Conservation (phyloP, 352 stramenopile genomes). For the Aphanomyces stellatus region DNA sequence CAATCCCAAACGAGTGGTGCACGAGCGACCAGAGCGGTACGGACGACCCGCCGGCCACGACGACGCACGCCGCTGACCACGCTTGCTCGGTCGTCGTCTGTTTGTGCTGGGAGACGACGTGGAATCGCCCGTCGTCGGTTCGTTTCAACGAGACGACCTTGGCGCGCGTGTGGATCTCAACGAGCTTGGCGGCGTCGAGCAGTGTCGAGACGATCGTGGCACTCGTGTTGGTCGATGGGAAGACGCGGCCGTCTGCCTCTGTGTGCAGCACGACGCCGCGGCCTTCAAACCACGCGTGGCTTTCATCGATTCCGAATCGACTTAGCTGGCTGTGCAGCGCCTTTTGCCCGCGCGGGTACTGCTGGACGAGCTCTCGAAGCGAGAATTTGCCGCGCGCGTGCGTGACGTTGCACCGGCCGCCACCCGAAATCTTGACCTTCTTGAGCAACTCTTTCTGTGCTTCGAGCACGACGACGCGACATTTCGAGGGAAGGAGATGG, state of each 20-base stretch:
- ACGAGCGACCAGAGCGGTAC: conserved; percentile 38
- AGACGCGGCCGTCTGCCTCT: conserved; percentile 78
- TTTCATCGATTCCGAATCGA: conserved; percentile 42
- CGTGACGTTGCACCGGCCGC: conserved; percentile 39
- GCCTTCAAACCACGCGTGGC: conserved; percentile 40
- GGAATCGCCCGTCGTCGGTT: conserved; percentile 19
- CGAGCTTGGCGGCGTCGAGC: conserved; percentile 29
- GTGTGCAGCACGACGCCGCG: conserved; percentile 57
- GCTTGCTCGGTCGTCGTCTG: conserved; percentile 15
- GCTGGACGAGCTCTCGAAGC: conserved; percentile 36
- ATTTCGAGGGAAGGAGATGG: not conserved
- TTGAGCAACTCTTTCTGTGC: conserved; percentile 23
- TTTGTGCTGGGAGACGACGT: conserved; percentile 20
- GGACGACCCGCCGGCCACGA: conserved; percentile 60
- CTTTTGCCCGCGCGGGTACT: conserved; percentile 64
- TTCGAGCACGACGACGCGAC: conserved; percentile 27
- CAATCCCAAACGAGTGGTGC: conserved; percentile 49
- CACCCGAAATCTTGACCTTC: conserved; percentile 38
- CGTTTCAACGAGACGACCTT: conserved; percentile 29
- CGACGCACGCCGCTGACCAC: conserved; percentile 22
- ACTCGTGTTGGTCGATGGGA: conserved; percentile 64
- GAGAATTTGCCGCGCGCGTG: conserved; percentile 24
- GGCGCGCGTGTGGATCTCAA: conserved; percentile 30
- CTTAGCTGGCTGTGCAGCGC: conserved; percentile 57
- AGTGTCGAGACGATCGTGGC: conserved; percentile 70